phyloP scores from a whole-genome alignment of 495 filamentous ascomycete species.

The Diplogelasinospora grovesii region DNA sequence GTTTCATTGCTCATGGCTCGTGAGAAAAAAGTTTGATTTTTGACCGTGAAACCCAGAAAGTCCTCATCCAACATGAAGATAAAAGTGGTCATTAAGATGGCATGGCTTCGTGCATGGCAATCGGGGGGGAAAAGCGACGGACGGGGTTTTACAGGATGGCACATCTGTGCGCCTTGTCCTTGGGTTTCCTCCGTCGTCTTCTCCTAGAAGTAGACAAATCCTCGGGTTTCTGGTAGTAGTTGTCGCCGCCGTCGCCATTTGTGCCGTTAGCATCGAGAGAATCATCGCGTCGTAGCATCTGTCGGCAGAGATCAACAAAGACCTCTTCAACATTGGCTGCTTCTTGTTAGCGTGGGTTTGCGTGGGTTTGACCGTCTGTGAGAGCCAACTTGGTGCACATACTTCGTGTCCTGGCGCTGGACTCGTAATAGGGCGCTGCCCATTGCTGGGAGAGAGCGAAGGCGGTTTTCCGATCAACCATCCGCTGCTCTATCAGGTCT shows the following conservation, averaged over 20 bases:
- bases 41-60: too few species aligned
- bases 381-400: too few species aligned
- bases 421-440: conserved; percentile 94
- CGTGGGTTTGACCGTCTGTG: neutral
- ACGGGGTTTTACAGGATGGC: conserved; percentile 16
- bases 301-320: conserved; percentile 86
- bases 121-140: neutral
- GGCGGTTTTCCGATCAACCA: conserved; percentile 72
- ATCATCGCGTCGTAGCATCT: conserved; percentile 76
- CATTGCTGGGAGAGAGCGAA: conserved; percentile 84
- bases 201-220: conserved; percentile 14
- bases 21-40: too few species aligned
- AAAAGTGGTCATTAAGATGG: too few species aligned
- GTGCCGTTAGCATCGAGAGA: conserved; percentile 31
- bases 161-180: conserved; percentile 18
- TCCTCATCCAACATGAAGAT: too few species aligned
- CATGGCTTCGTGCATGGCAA: too few species aligned
- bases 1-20: too few species aligned
- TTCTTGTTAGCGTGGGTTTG: conserved; percentile 1
- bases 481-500: conserved; percentile 87
- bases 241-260: too few species aligned
- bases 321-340: conserved; percentile 90
- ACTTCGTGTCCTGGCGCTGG: conserved; percentile 69
- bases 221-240: conserved; percentile 26
- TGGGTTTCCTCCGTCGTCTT: conserved; percentile 16